Percentiles rank a stretch among this genome's conserved stretches.
These are phyloP conservation scores for Peronospora farinosa DNA, from an alignment of 352 stramenopile species.

Conservation along the genomic window DNA sequence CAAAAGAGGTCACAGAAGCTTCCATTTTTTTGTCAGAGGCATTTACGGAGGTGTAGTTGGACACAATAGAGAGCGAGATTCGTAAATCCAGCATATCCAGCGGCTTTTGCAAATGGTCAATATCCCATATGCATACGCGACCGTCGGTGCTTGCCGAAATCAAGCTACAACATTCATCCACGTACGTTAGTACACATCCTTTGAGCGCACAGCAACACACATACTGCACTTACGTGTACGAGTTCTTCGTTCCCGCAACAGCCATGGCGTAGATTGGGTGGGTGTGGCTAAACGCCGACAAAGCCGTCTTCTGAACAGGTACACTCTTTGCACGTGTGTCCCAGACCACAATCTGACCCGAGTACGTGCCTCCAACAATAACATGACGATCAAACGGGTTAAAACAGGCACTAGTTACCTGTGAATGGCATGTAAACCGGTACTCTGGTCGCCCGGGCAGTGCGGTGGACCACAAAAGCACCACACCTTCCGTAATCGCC, in stretches of 20 bases:
- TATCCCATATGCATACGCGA: constrained; percentile 79
- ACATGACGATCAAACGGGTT: constrained; percentile 83
- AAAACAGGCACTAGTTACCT: constrained; percentile 82
- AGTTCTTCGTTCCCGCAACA: constrained; percentile 74
- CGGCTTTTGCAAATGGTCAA: constrained; percentile 79
- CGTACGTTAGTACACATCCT: constrained; percentile 5
- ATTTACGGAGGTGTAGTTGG: constrained; percentile 58
- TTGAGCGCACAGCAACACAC: not conserved
- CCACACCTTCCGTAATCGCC: constrained; percentile 64
- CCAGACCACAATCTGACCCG: constrained; percentile 83
- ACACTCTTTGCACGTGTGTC: constrained; percentile 76
- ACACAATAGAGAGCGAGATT: constrained; percentile 74
- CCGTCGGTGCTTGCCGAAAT: constrained; percentile 84
- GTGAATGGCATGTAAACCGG: constrained; percentile 82
- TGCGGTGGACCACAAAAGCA: constrained; percentile 83
- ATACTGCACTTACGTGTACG: constrained; percentile 56
- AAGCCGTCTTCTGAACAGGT: constrained; percentile 77
- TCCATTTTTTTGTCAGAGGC: constrained; percentile 84
- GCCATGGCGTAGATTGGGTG: constrained; percentile 86
- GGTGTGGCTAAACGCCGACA: constrained; percentile 77
- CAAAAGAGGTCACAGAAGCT: constrained; percentile 74
- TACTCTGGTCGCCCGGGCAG: constrained; percentile 75
- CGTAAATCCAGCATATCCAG: constrained; percentile 80
- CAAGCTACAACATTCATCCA: constrained; percentile 35
- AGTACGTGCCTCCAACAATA: constrained; percentile 82